Evolutionary conservation across 345 rosid genomes (phyloP).

Genomic region (Boechera divaricarpa): DNA sequence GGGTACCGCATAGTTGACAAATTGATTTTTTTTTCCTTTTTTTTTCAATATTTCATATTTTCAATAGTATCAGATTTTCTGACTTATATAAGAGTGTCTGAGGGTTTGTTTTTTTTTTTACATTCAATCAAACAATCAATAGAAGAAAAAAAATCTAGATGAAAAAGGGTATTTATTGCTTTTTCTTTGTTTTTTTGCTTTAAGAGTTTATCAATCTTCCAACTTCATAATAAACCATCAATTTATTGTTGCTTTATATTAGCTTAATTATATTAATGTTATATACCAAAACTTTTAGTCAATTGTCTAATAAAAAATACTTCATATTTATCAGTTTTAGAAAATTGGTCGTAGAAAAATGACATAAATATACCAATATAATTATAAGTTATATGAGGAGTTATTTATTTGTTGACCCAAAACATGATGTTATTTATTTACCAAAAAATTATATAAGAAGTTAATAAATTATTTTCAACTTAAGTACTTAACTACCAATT

Average conservation of each 20-base stretch:
- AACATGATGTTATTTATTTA: background rate
- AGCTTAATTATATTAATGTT: background rate
- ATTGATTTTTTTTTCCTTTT: too few species aligned
- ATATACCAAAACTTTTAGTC: background rate
- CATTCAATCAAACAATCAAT: background rate
- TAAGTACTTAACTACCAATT: background rate
- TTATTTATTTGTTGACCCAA: background rate
- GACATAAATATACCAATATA: background rate
- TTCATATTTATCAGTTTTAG: too few species aligned
- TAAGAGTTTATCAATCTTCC: background rate
- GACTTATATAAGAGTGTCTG: background rate
- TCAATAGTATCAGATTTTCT: too few species aligned
- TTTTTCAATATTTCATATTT: too few species aligned
- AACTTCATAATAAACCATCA: background rate
- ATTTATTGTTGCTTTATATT: background rate
- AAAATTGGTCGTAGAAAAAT: too few species aligned
- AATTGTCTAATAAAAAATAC: background rate
- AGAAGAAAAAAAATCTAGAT: too few species aligned
- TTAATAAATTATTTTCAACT: background rate
- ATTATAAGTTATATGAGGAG: background rate
- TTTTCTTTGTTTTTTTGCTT: too few species aligned
- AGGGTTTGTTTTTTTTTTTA: background rate
- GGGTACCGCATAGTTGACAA: too few species aligned
- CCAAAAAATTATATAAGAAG: background rate
- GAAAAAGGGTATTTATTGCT: too few species aligned